Conservation (phyloP, 2,329 filamentous ascomycete genomes). For the Trichocomaceae sp. region DNA sequence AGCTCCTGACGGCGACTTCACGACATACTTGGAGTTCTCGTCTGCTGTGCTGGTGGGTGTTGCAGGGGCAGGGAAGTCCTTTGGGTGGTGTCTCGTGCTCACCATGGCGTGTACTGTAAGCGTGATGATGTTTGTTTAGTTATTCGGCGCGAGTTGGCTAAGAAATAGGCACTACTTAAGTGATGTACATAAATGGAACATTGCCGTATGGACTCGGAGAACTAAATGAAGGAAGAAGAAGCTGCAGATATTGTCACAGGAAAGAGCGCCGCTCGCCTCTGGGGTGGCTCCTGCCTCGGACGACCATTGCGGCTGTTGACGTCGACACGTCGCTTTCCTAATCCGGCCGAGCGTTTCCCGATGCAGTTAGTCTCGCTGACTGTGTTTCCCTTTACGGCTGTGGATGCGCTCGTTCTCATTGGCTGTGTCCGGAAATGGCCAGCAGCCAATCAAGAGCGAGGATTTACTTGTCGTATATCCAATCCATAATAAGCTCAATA, state of each 20-base stretch:
- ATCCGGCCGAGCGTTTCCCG: conserved; percentile 1
- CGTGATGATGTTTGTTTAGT: too few relatives aligned
- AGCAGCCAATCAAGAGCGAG: background rate
- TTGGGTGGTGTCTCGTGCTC: conserved; percentile 50
- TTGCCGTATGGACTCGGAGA: too few relatives aligned
- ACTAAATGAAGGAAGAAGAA: too few relatives aligned
- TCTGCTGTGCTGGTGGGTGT: conserved; percentile 20
- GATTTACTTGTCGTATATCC: too few relatives aligned
- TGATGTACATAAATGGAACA: too few relatives aligned
- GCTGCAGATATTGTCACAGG: too few relatives aligned
- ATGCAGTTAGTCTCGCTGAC: background rate
- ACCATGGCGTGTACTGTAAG: conserved; percentile 45
- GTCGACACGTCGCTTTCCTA: conserved; percentile 1
- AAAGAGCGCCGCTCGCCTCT: background rate
- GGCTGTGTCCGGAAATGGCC: background rate
- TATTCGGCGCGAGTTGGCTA: too few relatives aligned
- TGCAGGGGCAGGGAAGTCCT: conserved; percentile 39
- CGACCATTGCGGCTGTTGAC: conserved; percentile 5
- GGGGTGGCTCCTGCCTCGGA: conserved; percentile 5
- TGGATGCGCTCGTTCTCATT: background rate
- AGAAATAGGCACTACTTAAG: too few relatives aligned
- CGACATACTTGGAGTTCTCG: conserved; percentile 19
- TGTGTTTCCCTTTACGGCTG: background rate
- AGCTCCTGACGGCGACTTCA: conserved; percentile 20
- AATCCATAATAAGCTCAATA: too few relatives aligned